Conservation (phyloP, 2,329 filamentous ascomycete species). For the Ascochyta pisi region DNA sequence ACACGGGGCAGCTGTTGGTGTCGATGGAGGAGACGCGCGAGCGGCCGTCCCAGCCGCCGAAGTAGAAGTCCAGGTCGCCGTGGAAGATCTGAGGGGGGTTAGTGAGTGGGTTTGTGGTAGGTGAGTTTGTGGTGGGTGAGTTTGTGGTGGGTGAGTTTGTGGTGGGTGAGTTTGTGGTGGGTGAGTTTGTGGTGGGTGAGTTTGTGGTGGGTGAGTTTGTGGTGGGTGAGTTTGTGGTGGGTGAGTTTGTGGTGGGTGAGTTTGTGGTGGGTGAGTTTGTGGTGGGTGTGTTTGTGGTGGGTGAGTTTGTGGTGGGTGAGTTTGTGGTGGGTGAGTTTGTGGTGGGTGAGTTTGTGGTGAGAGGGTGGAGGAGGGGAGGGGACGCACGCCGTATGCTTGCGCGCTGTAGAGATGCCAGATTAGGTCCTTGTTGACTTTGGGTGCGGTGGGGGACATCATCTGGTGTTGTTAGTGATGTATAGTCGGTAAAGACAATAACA, state of each 20-base stretch:
- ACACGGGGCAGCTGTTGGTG: constrained; percentile 58
- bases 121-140: no score
- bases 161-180: no score
- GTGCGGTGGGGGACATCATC: constrained; percentile 58
- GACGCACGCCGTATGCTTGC: constrained; percentile 55
- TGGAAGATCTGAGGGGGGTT: constrained; percentile 52
- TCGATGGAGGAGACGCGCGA: constrained; percentile 55
- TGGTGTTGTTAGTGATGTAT: constrained; percentile 16
- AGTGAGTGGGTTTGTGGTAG: background rate
- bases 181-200: no score
- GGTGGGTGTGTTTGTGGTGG: no score
- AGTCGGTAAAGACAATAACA: background rate
- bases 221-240: no score
- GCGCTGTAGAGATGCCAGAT: constrained; percentile 59
- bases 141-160: no score
- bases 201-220: no score
- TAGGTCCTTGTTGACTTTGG: constrained; percentile 54
- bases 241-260: no score
- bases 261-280: no score
- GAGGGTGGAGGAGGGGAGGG: background rate
- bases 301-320: no score
- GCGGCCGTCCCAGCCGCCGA: constrained; percentile 59
- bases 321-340: no score
- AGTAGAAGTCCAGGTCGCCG: constrained; percentile 60
- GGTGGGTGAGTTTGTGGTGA: no score